Conservation (phyloP, 805 yeast species). For the Wickerhamiella qilinensis region DNA sequence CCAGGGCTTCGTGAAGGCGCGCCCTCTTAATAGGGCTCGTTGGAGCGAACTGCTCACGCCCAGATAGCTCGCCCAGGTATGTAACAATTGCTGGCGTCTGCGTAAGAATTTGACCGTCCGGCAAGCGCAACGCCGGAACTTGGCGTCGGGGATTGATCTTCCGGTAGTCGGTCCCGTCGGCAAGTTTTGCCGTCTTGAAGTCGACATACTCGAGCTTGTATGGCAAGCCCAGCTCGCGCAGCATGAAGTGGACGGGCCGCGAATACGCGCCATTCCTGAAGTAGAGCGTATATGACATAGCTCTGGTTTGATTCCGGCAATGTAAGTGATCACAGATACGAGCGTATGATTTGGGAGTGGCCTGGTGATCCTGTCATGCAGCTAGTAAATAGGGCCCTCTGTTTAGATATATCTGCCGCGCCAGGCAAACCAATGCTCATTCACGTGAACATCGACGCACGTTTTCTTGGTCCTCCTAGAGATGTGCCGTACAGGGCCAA, state of each 20-base stretch:
- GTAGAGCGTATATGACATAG: not conserved
- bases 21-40: too few relatives aligned
- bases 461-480: too few relatives aligned
- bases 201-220: conserved; percentile 5
- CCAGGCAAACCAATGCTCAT: too few relatives aligned
- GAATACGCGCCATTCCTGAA: not conserved
- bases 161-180: conserved; percentile 2
- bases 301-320: too few relatives aligned
- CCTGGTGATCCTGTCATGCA: too few relatives aligned
- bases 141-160: conserved; percentile 6
- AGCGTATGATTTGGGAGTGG: too few relatives aligned
- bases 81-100: conserved; percentile 4
- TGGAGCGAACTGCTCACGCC: conserved; percentile 1
- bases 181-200: not conserved
- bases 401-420: too few relatives aligned
- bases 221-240: not conserved
- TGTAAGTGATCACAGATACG: too few relatives aligned
- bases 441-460: too few relatives aligned
- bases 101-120: conserved; percentile 5
- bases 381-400: too few relatives aligned
- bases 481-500: too few relatives aligned
- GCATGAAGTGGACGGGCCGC: not conserved
- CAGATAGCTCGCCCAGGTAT: conserved; percentile 4
- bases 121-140: conserved; percentile 6
- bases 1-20: too few relatives aligned